phyloP scores from a whole-genome alignment of 2,329 filamentous ascomycete genomes.

The Macrophomina tecta region DNA sequence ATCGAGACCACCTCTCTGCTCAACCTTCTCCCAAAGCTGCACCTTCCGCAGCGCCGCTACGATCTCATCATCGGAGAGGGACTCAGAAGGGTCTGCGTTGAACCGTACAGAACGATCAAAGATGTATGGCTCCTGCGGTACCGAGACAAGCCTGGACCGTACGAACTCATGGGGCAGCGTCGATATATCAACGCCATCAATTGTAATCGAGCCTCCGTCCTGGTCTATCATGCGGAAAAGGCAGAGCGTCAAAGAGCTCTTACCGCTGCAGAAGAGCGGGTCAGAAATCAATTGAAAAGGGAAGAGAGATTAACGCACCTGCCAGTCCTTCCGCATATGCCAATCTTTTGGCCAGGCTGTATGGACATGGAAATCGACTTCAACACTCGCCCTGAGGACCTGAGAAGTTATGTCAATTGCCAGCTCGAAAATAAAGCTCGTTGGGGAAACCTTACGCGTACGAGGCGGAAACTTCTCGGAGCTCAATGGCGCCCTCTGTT shows the following conservation, averaged over 20 bases:
- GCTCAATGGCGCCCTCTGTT: slow-evolving; percentile 49
- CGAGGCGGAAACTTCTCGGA: slow-evolving; percentile 51
- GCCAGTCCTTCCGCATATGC: slow-evolving; percentile 61
- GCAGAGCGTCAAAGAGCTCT: slow-evolving; percentile 56
- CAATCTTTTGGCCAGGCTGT: slow-evolving; percentile 55
- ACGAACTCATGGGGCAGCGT: slow-evolving; percentile 51
- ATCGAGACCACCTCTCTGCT: slow-evolving; percentile 36
- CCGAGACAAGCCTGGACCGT: slow-evolving; percentile 53
- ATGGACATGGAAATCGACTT: slow-evolving; percentile 56
- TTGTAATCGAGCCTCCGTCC: slow-evolving; percentile 49
- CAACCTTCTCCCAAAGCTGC: slow-evolving; percentile 50
- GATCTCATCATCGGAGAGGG: slow-evolving; percentile 48
- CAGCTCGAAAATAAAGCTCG: neutral
- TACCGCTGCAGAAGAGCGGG: slow-evolving; percentile 51
- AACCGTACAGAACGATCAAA: slow-evolving; percentile 55
- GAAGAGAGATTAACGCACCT: slow-evolving; percentile 40
- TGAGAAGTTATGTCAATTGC: slow-evolving; percentile 3
- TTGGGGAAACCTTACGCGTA: slow-evolving; percentile 44
- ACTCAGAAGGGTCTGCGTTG: slow-evolving; percentile 55
- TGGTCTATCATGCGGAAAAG: slow-evolving; percentile 58
- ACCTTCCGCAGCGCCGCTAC: slow-evolving; percentile 54
- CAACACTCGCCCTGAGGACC: slow-evolving; percentile 47
- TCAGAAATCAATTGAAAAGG: neutral
- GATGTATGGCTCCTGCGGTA: slow-evolving; percentile 61
- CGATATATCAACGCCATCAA: slow-evolving; percentile 57